Percentiles rank a stretch among this genome's conserved stretches.
Conservation (phyloP, 345 rosid species). For the Odontarrhena argentea region DNA sequence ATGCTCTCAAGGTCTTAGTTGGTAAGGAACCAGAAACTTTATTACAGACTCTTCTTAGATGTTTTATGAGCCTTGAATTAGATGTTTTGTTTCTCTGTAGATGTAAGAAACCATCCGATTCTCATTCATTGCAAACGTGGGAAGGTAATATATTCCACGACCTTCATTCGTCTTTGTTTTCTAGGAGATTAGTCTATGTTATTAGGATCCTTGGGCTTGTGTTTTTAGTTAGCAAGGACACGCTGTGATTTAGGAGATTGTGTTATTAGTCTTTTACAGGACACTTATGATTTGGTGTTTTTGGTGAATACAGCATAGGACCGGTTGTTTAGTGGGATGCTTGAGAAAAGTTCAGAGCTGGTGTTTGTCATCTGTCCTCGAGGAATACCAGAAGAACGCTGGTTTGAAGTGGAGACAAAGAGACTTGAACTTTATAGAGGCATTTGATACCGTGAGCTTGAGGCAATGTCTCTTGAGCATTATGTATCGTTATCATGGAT, state of each 20-base stretch:
- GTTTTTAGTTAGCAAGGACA: not conserved
- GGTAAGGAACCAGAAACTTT: constrained; percentile 48
- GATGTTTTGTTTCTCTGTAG: constrained; percentile 42
- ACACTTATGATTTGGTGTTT: constrained; percentile 17
- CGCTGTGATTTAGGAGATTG: not conserved
- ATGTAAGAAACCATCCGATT: constrained; percentile 87
- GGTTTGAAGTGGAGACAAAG: constrained; percentile 60
- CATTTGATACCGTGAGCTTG: constrained; percentile 52
- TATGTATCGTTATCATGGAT: constrained; percentile 77
- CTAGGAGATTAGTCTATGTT: not conserved
- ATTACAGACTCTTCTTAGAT: constrained; percentile 12
- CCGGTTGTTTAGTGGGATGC: constrained; percentile 87
- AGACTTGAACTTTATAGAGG: constrained; percentile 68
- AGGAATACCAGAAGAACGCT: constrained; percentile 72
- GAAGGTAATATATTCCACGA: constrained; percentile 51
- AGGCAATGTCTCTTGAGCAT: constrained; percentile 69
- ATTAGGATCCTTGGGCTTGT: not conserved
- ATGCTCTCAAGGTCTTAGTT: constrained; percentile 68
- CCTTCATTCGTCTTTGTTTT: not conserved
- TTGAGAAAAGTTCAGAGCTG: constrained; percentile 78
- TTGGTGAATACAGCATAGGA: constrained; percentile 69
- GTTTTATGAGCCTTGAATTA: constrained; percentile 12
- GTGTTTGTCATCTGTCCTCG: constrained; percentile 68
- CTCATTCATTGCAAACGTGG: constrained; percentile 93
- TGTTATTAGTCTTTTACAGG: not conserved